Percentiles rank a stretch among this genome's conserved stretches.
phyloP scores from a whole-genome alignment of 768 basidiomycete species.

The Trametes elegans region DNA sequence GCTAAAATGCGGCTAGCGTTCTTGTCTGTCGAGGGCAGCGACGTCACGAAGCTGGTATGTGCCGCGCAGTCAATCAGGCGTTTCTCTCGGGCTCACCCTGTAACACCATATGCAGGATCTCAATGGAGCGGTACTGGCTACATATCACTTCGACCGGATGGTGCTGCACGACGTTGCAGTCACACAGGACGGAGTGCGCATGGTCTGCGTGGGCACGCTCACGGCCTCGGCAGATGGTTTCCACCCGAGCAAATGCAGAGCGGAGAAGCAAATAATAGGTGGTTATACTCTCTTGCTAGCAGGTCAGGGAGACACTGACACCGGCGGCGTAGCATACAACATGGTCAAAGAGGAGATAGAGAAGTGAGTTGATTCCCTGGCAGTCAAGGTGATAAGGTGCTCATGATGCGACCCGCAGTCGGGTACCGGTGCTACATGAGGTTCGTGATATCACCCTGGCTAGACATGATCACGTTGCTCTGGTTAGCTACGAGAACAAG shows the following conservation, averaged over 20 bases:
- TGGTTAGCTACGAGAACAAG: slow-evolving; percentile 76
- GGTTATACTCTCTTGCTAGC: slow-evolving; percentile 24
- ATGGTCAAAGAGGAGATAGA: slow-evolving; percentile 63
- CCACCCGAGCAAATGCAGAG: slow-evolving; percentile 65
- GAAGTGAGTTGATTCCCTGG: slow-evolving; percentile 42
- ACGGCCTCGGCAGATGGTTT: slow-evolving; percentile 60
- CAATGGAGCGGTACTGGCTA: slow-evolving; percentile 55
- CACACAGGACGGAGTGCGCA: slow-evolving; percentile 60
- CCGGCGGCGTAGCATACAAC: slow-evolving; percentile 53
- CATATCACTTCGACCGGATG: slow-evolving; percentile 59
- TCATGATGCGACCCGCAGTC: slow-evolving; percentile 36
- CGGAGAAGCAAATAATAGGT: slow-evolving; percentile 77
- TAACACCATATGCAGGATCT: slow-evolving; percentile 53
- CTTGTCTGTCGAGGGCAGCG: slow-evolving; percentile 65
- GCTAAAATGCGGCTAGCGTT: slow-evolving; percentile 44
- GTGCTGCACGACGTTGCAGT: slow-evolving; percentile 70
- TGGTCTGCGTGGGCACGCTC: slow-evolving; percentile 68
- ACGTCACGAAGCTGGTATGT: slow-evolving; percentile 58
- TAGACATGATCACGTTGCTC: slow-evolving; percentile 54
- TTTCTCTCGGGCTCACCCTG: background rate
- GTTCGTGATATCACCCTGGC: slow-evolving; percentile 70
- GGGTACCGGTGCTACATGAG: slow-evolving; percentile 71
- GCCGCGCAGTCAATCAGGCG: too few relatives aligned
- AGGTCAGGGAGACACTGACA: background rate
- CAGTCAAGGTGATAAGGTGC: background rate